Base-by-base conservation (phyloP, 306 rosid species). In the Cucumis cinereus region DNA sequence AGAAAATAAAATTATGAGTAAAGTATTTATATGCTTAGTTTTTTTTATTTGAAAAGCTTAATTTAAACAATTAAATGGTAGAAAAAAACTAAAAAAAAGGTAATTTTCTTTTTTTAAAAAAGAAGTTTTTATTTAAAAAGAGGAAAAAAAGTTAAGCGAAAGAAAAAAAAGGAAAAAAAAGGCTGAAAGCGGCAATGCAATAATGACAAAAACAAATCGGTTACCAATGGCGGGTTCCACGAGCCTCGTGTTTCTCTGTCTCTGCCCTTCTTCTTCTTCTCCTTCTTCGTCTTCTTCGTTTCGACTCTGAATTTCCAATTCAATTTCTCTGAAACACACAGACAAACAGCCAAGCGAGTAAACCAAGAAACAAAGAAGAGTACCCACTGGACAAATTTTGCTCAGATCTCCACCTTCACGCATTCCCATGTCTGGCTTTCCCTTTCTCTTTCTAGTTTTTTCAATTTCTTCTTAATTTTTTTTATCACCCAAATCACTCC, bases 401-500 rank as follows among this genome's bases (percentile, higher is more conserved):
- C 57, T 8, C 87, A 79, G 73, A 85, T 81, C 87, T 86, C 90
- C 81, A 89, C 56, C 90, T 69, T 83, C 92, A 77, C 92, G 86
- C 55, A 78, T 90, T 87, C 84, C 92, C 74, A 90, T 61, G 78
- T 56, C 58, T 28, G 0, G 74, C 77, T 79, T 77, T 28, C 57
- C 76, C 59, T 80, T 75, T 64, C n/a, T 57, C n/a, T 40, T 19
- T 59, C 38, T 28, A 64, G 5, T 30, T 53, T 14, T 26, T 17
- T 73, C 77, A 7, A 43, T 2, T 50, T 28, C 45, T 28, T 10
- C 47, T 59, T 41, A 17, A 50, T 50, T 16, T 19, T 28, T 28
- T 35, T 64, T 36, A 36, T 43, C 14, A 11, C 0, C 7, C 14
- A 52, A 20, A 20, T 16, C 50, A 7, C 47, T 53, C 6, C 28